These are phyloP conservation scores for Carex pumila DNA, from an alignment of 176 grass and related monocot genomes.

Conservation along the genomic window DNA sequence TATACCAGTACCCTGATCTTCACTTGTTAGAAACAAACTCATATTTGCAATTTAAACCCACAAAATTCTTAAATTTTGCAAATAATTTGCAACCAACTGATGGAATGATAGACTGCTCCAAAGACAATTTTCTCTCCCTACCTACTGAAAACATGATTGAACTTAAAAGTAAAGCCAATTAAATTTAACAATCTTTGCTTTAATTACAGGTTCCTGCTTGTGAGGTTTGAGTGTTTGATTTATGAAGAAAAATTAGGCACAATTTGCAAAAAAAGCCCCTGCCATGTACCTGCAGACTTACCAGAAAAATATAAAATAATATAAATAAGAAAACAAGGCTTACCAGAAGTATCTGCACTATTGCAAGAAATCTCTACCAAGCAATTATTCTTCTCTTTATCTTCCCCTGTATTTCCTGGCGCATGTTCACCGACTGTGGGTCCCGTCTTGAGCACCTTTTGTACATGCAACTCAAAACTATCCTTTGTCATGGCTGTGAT, in stretches of 20 bases:
- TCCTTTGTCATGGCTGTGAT: not conserved
- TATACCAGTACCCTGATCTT: not conserved
- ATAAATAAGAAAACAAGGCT: not conserved
- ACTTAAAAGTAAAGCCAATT: not conserved
- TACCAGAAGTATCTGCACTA: not conserved
- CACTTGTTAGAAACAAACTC: not conserved
- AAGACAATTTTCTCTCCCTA: not conserved
- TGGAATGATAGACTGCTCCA: not conserved
- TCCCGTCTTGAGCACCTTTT: not conserved
- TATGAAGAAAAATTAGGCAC: not conserved
- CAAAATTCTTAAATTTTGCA: not conserved
- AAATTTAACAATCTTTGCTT: not conserved
- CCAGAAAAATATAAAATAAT: not conserved
- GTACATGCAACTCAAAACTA: not conserved
- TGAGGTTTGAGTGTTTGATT: not conserved
- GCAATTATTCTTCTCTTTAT: not conserved
- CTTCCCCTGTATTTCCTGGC: not conserved
- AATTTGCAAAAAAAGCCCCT: not conserved
- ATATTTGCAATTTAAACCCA: not conserved
- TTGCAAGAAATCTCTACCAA: not conserved
- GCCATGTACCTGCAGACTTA: not conserved
- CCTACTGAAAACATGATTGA: not conserved
- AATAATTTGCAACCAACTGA: not conserved
- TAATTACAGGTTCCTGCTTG: not conserved
- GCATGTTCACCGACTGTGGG: not conserved